Conservation (phyloP, 805 yeast species). For the Metschnikowia anglica region DNA sequence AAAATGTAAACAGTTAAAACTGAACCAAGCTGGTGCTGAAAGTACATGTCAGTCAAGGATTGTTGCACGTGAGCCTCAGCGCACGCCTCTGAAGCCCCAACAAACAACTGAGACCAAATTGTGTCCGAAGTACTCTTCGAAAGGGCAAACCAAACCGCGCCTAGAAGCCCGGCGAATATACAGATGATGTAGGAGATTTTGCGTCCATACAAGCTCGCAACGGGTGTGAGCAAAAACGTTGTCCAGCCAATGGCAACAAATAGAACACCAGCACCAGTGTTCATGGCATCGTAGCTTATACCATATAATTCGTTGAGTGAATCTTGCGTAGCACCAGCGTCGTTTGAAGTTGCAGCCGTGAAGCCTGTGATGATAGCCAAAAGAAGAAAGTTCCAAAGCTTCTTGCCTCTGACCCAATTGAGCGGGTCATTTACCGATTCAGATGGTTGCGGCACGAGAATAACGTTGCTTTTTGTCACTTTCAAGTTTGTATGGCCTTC, state of each 20-base stretch:
- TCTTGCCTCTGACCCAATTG: constrained; percentile 41
- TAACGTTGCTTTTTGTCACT: constrained; percentile 30
- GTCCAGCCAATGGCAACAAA: constrained; percentile 69
- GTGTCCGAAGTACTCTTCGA: constrained; percentile 56
- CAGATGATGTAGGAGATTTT: constrained; percentile 64
- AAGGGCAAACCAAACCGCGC: constrained; percentile 70
- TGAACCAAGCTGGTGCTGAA: constrained; percentile 73
- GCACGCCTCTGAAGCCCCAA: constrained; percentile 77
- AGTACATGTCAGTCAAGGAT: constrained; percentile 70
- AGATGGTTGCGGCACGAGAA: constrained; percentile 50
- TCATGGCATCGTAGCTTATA: constrained; percentile 66
- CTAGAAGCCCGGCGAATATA: constrained; percentile 56
- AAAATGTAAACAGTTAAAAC: constrained; percentile 71
- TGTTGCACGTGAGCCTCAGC: constrained; percentile 72
- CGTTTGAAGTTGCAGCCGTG: constrained; percentile 73
- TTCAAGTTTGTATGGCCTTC: constrained; percentile 14
- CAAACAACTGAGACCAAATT: constrained; percentile 75
- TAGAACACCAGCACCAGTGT: constrained; percentile 78
- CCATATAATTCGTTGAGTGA: constrained; percentile 60
- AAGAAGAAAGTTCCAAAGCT: constrained; percentile 39
- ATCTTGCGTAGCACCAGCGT: constrained; percentile 71
- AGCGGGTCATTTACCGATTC: constrained; percentile 51
- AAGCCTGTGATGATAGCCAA: constrained; percentile 59
- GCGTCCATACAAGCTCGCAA: constrained; percentile 67
- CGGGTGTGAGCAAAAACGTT: constrained; percentile 63